phyloP scores from a whole-genome alignment of 257 asterid species.

The Nicotiana obtusifolia region DNA sequence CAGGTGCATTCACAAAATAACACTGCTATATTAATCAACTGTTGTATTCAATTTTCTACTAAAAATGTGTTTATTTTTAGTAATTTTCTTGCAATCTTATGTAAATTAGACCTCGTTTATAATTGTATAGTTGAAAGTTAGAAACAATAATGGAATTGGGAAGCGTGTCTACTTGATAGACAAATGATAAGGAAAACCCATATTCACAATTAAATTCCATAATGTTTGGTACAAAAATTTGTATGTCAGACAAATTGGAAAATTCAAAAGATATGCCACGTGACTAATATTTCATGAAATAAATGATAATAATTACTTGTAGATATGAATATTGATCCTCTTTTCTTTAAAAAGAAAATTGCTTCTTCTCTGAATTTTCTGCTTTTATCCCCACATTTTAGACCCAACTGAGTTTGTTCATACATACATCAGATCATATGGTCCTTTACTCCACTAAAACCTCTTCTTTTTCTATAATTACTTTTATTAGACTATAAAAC shows the following conservation, averaged over 20 bases:
- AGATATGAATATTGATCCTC: neutral
- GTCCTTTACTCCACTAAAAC: neutral
- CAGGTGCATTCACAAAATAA: too few species aligned
- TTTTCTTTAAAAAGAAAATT: neutral
- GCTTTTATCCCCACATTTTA: conserved; percentile 1
- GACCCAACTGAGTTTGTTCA: neutral
- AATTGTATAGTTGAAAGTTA: neutral
- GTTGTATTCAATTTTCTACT: neutral
- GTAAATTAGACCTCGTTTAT: neutral
- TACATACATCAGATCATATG: neutral
- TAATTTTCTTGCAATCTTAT: neutral
- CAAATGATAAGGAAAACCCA: neutral
- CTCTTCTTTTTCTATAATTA: neutral
- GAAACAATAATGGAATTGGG: neutral
- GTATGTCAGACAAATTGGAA: neutral
- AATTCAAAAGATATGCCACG: neutral
- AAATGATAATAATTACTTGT: neutral
- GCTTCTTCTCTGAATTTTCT: neutral
- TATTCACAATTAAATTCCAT: neutral
- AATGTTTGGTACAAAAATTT: neutral
- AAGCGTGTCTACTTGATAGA: neutral
- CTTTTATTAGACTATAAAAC: neutral
- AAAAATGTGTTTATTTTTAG: neutral
- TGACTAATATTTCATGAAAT: neutral
- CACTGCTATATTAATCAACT: neutral